Evolutionary conservation across 2,329 filamentous ascomycete genomes (phyloP).

Genomic region (Lizonia empirigonia): DNA sequence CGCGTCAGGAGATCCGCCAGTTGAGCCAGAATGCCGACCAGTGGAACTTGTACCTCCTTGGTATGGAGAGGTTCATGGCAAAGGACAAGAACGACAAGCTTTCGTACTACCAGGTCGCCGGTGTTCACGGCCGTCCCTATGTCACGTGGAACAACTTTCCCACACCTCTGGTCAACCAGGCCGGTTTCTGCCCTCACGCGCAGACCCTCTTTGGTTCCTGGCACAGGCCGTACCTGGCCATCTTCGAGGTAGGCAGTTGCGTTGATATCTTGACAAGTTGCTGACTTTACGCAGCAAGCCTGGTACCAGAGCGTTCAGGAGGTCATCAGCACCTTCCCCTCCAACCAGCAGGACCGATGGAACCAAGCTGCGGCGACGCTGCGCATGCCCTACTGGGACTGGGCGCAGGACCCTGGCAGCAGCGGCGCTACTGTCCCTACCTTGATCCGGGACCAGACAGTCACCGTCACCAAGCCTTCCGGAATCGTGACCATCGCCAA

Average conservation of each 20-base stretch:
- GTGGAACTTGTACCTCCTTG: conserved; percentile 79
- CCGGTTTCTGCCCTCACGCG: conserved; percentile 77
- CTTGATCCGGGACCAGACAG: conserved; percentile 48
- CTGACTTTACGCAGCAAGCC: conserved; percentile 47
- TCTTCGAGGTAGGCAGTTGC: conserved; percentile 58
- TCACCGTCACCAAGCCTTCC: conserved; percentile 52
- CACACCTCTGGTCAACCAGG: conserved; percentile 54
- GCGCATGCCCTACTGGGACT: conserved; percentile 57
- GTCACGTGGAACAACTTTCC: conserved; percentile 59
- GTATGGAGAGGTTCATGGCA: conserved; percentile 73
- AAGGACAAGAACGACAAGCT: conserved; percentile 67
- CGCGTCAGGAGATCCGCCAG: conserved; percentile 70
- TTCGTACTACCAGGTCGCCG: conserved; percentile 80
- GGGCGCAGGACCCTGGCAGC: conserved; percentile 48
- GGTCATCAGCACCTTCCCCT: conserved; percentile 51
- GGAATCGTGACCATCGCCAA: conserved; percentile 50
- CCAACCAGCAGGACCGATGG: conserved; percentile 47
- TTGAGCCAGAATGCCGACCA: conserved; percentile 66
- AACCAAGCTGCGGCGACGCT: conserved; percentile 49
- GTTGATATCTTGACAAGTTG: background rate
- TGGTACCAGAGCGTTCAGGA: conserved; percentile 50
- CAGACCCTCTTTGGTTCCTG: conserved; percentile 78
- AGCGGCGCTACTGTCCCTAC: conserved; percentile 39
- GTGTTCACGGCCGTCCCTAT: conserved; percentile 80
- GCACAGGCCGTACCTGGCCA: conserved; percentile 79